Percentiles rank a stretch among this genome's conserved stretches.
Conservation (phyloP, 257 asterid species). For the Lavandula angustifolia region DNA sequence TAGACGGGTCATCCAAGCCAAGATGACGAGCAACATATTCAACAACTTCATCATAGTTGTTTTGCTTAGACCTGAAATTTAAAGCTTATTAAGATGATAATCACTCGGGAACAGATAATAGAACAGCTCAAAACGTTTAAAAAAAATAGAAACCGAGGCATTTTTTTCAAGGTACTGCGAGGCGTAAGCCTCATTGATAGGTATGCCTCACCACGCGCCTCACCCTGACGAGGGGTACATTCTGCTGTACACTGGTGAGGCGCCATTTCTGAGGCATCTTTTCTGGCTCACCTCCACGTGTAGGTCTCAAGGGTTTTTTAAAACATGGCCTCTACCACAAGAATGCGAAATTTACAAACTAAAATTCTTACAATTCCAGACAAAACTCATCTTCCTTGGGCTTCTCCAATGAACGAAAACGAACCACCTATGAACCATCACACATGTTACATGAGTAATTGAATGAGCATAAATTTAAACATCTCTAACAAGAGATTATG, state of each 20-base stretch:
- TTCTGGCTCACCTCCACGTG: too few species aligned
- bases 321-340: constrained; percentile 16
- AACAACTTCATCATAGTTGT: constrained; percentile 81
- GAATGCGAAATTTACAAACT: constrained; percentile 13
- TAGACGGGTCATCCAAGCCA: constrained; percentile 73
- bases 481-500: background rate
- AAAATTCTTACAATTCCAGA: constrained; percentile 46
- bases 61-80: constrained; percentile 67
- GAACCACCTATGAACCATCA: constrained; percentile 58
- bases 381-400: too few species aligned
- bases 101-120: constrained; percentile 13
- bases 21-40: constrained; percentile 72
- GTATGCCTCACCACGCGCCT: too few species aligned
- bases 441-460: constrained; percentile 26
- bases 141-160: too few species aligned
- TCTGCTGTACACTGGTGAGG: too few species aligned
- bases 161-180: too few species aligned
- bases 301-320: background rate
- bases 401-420: constrained; percentile 62
- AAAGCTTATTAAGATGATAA: constrained; percentile 13
- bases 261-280: too few species aligned
- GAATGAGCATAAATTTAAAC: constrained; percentile 14
- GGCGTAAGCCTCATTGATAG: too few species aligned
- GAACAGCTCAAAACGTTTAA: background rate
- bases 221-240: too few species aligned